Evolutionary conservation across 176 grass and related monocot species (phyloP).

Genomic region (Chloris gayana): DNA sequence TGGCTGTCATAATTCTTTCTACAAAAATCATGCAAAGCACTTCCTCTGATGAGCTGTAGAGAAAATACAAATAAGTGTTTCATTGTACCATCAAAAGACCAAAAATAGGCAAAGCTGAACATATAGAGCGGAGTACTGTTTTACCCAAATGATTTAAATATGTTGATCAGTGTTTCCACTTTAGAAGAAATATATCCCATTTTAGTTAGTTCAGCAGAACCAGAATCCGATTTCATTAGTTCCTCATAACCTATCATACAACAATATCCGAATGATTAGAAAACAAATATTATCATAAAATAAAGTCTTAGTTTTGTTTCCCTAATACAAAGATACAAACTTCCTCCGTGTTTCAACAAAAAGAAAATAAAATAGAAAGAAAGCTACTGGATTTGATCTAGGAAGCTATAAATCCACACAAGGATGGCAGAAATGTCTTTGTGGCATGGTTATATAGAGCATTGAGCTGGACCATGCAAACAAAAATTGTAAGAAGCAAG

Average conservation of each 20-base stretch:
- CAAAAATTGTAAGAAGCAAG: conserved; percentile 10
- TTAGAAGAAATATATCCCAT: conserved; percentile 84
- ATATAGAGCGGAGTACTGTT: conserved; percentile 28
- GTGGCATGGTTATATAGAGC: background rate
- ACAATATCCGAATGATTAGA: conserved; percentile 16
- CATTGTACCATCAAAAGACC: conserved; percentile 1
- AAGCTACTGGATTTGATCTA: background rate
- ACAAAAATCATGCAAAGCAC: conserved; percentile 91
- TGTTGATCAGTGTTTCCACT: conserved; percentile 70
- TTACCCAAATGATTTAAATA: conserved; percentile 88
- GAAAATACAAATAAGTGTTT: conserved; percentile 27
- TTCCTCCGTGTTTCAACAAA: background rate
- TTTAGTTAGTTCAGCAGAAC: conserved; percentile 53
- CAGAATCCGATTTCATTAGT: conserved; percentile 73
- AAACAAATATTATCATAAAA: conserved; percentile 4
- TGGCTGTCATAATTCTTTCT: conserved; percentile 93
- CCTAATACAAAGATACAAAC: background rate
- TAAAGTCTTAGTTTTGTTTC: conserved; percentile 11
- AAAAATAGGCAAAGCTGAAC: conserved; percentile 18
- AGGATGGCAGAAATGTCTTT: background rate
- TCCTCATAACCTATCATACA: conserved; percentile 57
- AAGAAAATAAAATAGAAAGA: background rate
- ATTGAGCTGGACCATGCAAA: conserved; percentile 20
- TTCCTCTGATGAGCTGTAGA: conserved; percentile 66
- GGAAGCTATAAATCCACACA: conserved; percentile 13